Conservation (phyloP, 2,329 filamentous ascomycete genomes). For the Phialophora chinensis region DNA sequence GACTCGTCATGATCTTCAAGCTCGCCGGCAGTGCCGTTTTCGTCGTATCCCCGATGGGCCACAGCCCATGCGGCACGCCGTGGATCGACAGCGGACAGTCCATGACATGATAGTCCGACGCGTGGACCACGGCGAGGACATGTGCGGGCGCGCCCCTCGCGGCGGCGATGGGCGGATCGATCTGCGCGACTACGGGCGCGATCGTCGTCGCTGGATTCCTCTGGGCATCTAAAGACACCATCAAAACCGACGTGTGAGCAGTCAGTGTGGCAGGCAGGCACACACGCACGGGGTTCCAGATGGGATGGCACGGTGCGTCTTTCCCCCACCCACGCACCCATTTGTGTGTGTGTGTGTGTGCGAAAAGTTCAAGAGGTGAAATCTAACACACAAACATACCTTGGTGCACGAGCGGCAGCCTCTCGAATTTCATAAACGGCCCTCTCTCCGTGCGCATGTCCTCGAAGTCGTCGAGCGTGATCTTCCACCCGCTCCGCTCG, state of each 20-base stretch:
- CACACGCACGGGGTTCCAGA: too few species aligned
- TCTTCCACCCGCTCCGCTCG: slow-evolving; percentile 22
- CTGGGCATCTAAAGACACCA: too few species aligned
- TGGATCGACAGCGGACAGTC: slow-evolving; percentile 35
- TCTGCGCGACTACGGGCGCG: slow-evolving; percentile 33
- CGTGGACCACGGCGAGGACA: slow-evolving; percentile 35
- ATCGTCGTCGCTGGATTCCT: slow-evolving; percentile 27
- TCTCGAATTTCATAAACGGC: slow-evolving; percentile 39
- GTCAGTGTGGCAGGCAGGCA: neutral
- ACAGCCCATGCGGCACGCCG: slow-evolving; percentile 26
- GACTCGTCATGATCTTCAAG: slow-evolving; percentile 38
- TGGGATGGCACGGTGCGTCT: too few species aligned
- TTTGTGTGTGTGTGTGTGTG: too few species aligned
- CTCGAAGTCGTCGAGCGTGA: slow-evolving; percentile 39
- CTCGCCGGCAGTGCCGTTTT: slow-evolving; percentile 19
- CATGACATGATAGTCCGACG: slow-evolving; percentile 39
- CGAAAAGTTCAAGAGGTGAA: too few species aligned
- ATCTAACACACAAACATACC: too few species aligned
- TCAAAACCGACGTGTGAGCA: neutral
- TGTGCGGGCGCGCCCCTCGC: slow-evolving; percentile 28
- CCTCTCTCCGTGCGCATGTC: slow-evolving; percentile 21
- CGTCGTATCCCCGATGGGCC: slow-evolving; percentile 29
- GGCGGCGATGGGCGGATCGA: slow-evolving; percentile 33
- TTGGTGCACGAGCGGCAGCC: slow-evolving; percentile 35
- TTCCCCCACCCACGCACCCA: too few species aligned